A percentile compares a stretch with the other conserved stretches of the same genome.
Conservation (phyloP, 2,329 filamentous ascomycete genomes). For the Pseudogymnoascus sp. region DNA sequence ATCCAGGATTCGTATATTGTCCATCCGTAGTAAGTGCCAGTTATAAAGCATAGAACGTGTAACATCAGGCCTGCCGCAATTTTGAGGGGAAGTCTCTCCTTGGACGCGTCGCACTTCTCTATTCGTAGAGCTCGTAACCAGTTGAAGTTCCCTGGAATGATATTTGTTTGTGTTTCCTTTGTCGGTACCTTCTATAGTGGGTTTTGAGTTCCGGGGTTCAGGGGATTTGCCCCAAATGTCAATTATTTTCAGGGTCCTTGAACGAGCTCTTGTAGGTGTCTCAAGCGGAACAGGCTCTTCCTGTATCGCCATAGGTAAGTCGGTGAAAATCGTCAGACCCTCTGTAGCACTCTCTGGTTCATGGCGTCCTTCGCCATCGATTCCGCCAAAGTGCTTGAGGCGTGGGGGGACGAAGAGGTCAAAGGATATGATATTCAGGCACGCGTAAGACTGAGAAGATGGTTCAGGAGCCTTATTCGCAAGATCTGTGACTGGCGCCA, state of each 20-base stretch:
- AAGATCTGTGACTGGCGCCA: too few relatives aligned
- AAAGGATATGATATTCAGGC: not conserved
- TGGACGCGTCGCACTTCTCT: not conserved
- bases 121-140: not conserved
- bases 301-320: not conserved
- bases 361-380: not conserved
- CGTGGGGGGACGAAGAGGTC: not conserved
- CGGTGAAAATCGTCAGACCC: not conserved
- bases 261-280: not conserved
- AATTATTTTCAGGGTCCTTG: not conserved
- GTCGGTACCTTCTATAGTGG: not conserved
- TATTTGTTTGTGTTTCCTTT: not conserved
- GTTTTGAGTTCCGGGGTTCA: not conserved
- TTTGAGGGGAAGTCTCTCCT: not conserved
- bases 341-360: not conserved
- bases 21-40: conserved; percentile 3
- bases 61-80: not conserved
- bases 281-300: not conserved
- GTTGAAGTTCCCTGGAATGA: not conserved
- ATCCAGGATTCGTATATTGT: conserved; percentile 1
- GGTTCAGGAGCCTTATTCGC: not conserved
- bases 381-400: not conserved
- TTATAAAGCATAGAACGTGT: conserved; percentile 6
- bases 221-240: not conserved
- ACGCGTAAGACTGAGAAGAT: not conserved